phyloP scores from a whole-genome alignment of 768 basidiomycete genomes.

The Mrakia gelida region DNA sequence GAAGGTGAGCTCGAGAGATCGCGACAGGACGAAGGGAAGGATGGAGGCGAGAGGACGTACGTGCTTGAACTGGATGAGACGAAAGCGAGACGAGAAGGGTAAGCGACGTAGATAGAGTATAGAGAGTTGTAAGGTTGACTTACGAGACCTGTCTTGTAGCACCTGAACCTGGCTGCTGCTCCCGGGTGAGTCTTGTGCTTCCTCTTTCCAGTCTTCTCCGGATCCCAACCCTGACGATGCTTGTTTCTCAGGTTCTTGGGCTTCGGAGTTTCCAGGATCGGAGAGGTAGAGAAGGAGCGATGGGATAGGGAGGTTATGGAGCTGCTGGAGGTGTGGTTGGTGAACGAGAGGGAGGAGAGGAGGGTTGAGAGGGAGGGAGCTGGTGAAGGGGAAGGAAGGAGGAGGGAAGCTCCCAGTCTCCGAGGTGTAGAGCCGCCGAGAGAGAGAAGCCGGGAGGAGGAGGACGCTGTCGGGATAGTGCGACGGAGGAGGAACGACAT shows the following conservation, averaged over 20 bases:
- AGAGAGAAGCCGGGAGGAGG: not conserved
- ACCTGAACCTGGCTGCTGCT: slow-evolving; percentile 15
- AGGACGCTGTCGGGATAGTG: not conserved
- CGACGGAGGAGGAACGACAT: slow-evolving; percentile 23
- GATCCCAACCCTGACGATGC: not conserved
- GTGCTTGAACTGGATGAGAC: slow-evolving; percentile 25
- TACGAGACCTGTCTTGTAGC: slow-evolving; percentile 29
- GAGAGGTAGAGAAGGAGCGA: slow-evolving; percentile 16
- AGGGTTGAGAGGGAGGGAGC: not conserved
- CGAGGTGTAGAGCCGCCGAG: not conserved
- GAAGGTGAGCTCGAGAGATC: not conserved
- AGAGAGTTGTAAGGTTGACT: not conserved
- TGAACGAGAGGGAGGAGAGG: slow-evolving; percentile 18
- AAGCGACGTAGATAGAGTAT: not conserved
- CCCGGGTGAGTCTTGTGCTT: slow-evolving; percentile 21
- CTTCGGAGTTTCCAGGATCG: not conserved
- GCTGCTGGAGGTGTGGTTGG: not conserved
- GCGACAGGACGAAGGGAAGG: not conserved
- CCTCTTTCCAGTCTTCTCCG: not conserved
- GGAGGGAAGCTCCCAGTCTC: not conserved
- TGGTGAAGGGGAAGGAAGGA: not conserved
- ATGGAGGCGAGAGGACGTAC: slow-evolving; percentile 8
- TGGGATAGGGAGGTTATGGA: not conserved
- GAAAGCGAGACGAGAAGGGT: not conserved
- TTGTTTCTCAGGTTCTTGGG: slow-evolving; percentile 7